Evolutionary conservation across 495 filamentous ascomycete species (phyloP), one percentile per base, ranked within the genome.

Genomic region (Talaromyces ruber): DNA sequence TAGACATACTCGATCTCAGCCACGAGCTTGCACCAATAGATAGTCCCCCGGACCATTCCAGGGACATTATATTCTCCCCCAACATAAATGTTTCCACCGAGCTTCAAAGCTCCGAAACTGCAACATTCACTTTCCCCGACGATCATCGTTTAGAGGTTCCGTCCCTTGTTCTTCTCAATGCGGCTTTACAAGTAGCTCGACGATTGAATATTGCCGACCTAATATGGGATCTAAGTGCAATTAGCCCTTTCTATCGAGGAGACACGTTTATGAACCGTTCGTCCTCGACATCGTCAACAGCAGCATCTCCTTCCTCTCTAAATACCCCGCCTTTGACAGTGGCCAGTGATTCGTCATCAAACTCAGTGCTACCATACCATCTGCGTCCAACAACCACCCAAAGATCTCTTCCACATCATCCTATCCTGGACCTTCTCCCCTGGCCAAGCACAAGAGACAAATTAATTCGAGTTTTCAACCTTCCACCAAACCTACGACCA

Each of bases 401-500:
- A 45, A 65, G 59, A 47, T 37, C 63, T 1, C 65, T 79, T 56
- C 74, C 76, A 6, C 79, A 83, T 64, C 81, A 83, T 63, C 80
- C 81, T 1, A 43, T 82, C 11, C 43, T 82, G 3, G 80, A 83
- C 64, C 60, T 79, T 24, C 67, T 82, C 1, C 80, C 80, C 7
- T 83, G 81, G 81, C 79, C 80, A 0, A 65, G 62, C 16, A 70
- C 72, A 16, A 74, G 81, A 28, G 73, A 79, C 39, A 78, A 78
- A 60, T 59, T 80, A 25, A 76, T 82, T 62, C 65, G 65, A 57
- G 65, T 80, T 2, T 68, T 83, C 43, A 60, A 63, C 12, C 65
- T 81, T 9, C 78, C 79, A 0, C 64, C 69, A 1, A 56, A 67
- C 12, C 59, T 70, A n/a, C 75, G 76, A 4, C 79, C 76, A 14